These are phyloP conservation scores for Bremia lactucae DNA, from an alignment of 352 stramenopile genomes.

Conservation along the genomic window DNA sequence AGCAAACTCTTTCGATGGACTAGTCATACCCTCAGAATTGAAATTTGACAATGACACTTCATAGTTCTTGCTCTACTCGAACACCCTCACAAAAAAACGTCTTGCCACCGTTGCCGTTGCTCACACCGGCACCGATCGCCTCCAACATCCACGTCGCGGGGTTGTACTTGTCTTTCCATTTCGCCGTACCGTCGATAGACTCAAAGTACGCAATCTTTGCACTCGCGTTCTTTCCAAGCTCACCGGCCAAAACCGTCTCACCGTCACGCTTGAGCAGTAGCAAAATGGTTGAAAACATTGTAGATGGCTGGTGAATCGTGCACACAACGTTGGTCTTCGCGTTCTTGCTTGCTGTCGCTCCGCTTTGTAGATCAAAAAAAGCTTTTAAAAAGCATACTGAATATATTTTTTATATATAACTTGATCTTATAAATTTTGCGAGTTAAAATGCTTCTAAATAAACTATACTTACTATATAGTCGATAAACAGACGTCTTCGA, in stretches of 20 bases:
- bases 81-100: conserved; percentile 33
- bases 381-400: too few relatives aligned
- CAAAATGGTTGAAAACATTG: conserved; percentile 68
- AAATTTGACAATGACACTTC: conserved; percentile 19
- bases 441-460: too few relatives aligned
- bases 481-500: too few relatives aligned
- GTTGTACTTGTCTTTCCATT: conserved; percentile 25
- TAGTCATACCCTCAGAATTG: conserved; percentile 19
- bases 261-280: conserved; percentile 54
- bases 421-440: too few relatives aligned
- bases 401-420: too few relatives aligned
- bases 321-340: too few relatives aligned
- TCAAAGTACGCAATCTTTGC: conserved; percentile 21
- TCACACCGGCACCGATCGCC: conserved; percentile 39
- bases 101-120: conserved; percentile 50
- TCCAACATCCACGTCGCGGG: conserved; percentile 24
- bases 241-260: conserved; percentile 27
- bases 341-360: too few relatives aligned
- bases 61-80: conserved; percentile 12
- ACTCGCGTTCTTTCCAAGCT: conserved; percentile 17
- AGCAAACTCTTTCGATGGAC: conserved; percentile 14
- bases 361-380: too few relatives aligned
- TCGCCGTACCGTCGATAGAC: conserved; percentile 10
- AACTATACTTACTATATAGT: too few relatives aligned
- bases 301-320: background rate